Base-by-base conservation (phyloP, 306 rosid species). In the Comarum palustre region DNA sequence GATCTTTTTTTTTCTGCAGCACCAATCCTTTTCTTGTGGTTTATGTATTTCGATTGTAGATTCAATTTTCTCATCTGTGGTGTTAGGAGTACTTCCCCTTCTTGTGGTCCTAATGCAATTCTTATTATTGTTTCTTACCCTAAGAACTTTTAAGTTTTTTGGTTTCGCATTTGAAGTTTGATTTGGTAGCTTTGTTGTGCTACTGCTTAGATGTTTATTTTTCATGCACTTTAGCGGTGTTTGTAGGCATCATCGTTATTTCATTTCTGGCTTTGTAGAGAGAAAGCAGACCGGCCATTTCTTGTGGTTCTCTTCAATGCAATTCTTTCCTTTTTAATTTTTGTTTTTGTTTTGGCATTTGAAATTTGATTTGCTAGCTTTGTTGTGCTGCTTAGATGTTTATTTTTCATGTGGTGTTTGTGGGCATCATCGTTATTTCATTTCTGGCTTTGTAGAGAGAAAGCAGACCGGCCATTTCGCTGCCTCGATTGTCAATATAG, bases 401-500 rank as follows among this genome's bases (percentile, higher is more conserved):
- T 9, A 38, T 55, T 38, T 73, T 65, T 19, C 34, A 38, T 84
- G 60, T 73, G 50, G 8, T 69, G 27, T 72, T 58, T 65, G 16
- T 85, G 70, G 79, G 62, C 19, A 61, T 55, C 61, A 66, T 8
- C 24, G 13, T 78, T 74, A 19, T 59, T 57, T 79, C 77, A 61
- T 51, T 78, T 83, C 76, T 86, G 83, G 8, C 82, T 57, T 79
- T 81, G 72, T 77, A 93, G 99, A 90, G 99, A 95, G 90, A 92
- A 83, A 82, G 89, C 93, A 70, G 96, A 92, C 70, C 88, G 96
- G 78, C 97, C 97, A 47, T 95, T 95, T 77, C 97, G 97, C 71
- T 95, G 97, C 79, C 99, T 95, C 76, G 97, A 95, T 82, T 88
- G 90, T 83, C 96, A 92, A 76, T 95, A 95, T 84, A 90, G 99